Conservation (phyloP, 1,284 basidiomycete genomes). For the Coniophora puteana region DNA sequence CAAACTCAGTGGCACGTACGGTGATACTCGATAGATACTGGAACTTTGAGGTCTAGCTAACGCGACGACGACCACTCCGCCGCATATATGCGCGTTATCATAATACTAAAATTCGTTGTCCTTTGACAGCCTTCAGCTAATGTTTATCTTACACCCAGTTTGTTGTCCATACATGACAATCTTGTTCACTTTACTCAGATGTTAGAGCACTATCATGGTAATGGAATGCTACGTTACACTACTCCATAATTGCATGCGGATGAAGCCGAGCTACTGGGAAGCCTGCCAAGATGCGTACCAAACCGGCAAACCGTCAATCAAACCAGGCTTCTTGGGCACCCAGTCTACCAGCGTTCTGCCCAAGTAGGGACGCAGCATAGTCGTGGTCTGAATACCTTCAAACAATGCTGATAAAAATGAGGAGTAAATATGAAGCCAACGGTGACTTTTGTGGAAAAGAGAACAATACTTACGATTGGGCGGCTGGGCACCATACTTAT, state of each 20-base stretch:
- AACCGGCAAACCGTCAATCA: slow-evolving; percentile 42
- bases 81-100: too few species aligned
- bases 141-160: too few species aligned
- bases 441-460: slow-evolving; percentile 8
- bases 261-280: slow-evolving; percentile 15
- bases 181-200: too few species aligned
- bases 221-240: too few species aligned
- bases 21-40: too few species aligned
- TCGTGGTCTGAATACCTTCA: slow-evolving; percentile 26
- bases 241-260: too few species aligned
- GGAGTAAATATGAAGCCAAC: slow-evolving; percentile 6
- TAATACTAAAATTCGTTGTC: too few species aligned
- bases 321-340: slow-evolving; percentile 39
- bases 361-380: slow-evolving; percentile 38
- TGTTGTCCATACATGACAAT: too few species aligned
- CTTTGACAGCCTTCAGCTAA: too few species aligned
- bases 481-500: slow-evolving; percentile 29
- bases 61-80: too few species aligned
- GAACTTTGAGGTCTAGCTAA: too few species aligned
- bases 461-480: slow-evolving; percentile 30
- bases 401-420: slow-evolving; percentile 25
- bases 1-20: slow-evolving; percentile 47
- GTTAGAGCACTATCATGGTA: too few species aligned
- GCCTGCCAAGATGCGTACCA: slow-evolving; percentile 41
- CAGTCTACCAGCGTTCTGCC: slow-evolving; percentile 44